Conservation (phyloP, 2,329 filamentous ascomycete species). For the Aquanectria penicillioides region DNA sequence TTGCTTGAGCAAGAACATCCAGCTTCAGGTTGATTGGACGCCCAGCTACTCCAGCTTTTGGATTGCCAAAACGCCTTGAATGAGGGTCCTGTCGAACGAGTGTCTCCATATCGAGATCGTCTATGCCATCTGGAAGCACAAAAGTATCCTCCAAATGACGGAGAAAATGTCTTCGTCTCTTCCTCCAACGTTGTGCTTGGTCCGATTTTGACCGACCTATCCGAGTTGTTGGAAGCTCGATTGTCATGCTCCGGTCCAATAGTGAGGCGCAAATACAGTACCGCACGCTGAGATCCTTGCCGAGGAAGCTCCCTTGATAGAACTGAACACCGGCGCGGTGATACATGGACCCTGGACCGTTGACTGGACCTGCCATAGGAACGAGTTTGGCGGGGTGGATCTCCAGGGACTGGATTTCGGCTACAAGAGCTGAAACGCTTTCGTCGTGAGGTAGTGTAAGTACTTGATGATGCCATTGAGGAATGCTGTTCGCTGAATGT, state of each 20-base stretch:
- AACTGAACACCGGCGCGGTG: slow-evolving; percentile 50
- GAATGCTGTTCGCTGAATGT: slow-evolving; percentile 36
- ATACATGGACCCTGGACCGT: slow-evolving; percentile 45
- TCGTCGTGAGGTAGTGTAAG: slow-evolving; percentile 37
- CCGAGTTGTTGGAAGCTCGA: slow-evolving; percentile 42
- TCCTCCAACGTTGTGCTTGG: slow-evolving; percentile 42
- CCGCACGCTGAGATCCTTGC: slow-evolving; percentile 54
- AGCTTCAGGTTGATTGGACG: slow-evolving; percentile 39
- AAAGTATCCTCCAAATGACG: slow-evolving; percentile 45
- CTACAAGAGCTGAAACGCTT: not conserved
- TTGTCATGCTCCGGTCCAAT: slow-evolving; percentile 33
- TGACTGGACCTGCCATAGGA: slow-evolving; percentile 6
- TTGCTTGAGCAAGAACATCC: slow-evolving; percentile 31
- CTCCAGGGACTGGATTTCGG: slow-evolving; percentile 39
- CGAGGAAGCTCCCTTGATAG: slow-evolving; percentile 58
- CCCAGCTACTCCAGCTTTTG: slow-evolving; percentile 8
- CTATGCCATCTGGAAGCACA: slow-evolving; percentile 50
- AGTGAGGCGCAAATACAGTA: slow-evolving; percentile 50
- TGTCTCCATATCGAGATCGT: slow-evolving; percentile 37
- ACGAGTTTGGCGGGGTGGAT: slow-evolving; percentile 42
- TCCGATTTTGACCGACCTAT: slow-evolving; percentile 39
- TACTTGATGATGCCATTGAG: slow-evolving; percentile 52
- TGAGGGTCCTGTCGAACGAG: slow-evolving; percentile 27
- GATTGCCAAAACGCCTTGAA: not conserved
- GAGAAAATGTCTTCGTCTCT: slow-evolving; percentile 41